Evolutionary conservation across 2,329 filamentous ascomycete genomes (phyloP).

Genomic region (Cucurbitaria berberidis): DNA sequence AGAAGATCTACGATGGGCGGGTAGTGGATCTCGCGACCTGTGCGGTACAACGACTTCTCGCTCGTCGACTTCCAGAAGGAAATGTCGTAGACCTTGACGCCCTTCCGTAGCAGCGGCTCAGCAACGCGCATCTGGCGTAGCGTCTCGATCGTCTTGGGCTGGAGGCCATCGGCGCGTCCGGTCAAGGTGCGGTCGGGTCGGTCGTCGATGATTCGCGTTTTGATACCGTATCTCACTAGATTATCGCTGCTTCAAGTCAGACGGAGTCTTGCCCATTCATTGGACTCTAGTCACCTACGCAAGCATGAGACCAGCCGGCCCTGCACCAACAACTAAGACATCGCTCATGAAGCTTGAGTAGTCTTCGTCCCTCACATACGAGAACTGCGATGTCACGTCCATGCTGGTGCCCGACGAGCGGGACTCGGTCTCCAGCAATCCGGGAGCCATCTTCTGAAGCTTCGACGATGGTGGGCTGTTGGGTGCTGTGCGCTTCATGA

Average conservation of each 20-base stretch:
- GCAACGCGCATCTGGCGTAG: conserved; percentile 75
- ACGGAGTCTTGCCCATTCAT: too few relatives aligned
- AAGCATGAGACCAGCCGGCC: conserved; percentile 53
- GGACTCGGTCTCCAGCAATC: conserved; percentile 31
- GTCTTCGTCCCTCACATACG: conserved; percentile 26
- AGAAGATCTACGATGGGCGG: conserved; percentile 58
- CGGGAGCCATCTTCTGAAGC: conserved; percentile 45
- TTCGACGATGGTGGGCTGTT: conserved; percentile 32
- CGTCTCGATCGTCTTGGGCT: conserved; percentile 80
- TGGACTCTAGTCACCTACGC: conserved; percentile 37
- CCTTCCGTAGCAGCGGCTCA: conserved; percentile 70
- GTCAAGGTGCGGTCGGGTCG: conserved; percentile 70
- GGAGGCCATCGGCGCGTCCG: conserved; percentile 73
- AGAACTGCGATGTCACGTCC: conserved; percentile 25
- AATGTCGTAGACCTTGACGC: conserved; percentile 75
- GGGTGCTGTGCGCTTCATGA: conserved; percentile 45
- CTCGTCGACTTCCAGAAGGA: conserved; percentile 64
- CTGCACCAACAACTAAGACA: conserved; percentile 51
- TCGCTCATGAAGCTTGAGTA: conserved; percentile 47
- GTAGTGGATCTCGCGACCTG: conserved; percentile 72
- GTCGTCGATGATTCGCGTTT: conserved; percentile 71
- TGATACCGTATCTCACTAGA: conserved; percentile 70
- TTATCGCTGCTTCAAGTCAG: conserved; percentile 52
- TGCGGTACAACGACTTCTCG: conserved; percentile 59
- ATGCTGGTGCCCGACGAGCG: conserved; percentile 34